Percentiles rank a stretch among this genome's conserved stretches.
These are phyloP conservation scores for Malus hybrid DNA, from an alignment of 331 rosid genomes.

Conservation along the genomic window DNA sequence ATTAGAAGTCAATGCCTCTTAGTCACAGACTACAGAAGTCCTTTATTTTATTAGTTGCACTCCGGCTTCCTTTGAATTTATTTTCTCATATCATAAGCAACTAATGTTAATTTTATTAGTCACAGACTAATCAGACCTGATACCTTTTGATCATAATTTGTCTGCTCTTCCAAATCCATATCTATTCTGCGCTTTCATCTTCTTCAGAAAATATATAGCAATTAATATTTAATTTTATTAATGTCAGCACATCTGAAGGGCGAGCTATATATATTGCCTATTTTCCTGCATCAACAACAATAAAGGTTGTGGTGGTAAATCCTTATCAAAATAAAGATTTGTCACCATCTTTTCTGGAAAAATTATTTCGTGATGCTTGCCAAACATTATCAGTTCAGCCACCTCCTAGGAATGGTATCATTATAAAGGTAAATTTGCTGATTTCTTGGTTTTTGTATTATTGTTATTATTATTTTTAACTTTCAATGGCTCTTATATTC, in stretches of 20 bases:
- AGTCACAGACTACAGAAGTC: not conserved
- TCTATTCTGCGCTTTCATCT: not conserved
- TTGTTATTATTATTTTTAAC: not conserved
- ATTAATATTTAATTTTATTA: conserved; percentile 10
- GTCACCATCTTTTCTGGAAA: conserved; percentile 66
- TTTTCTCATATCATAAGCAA: not conserved
- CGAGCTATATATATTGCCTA: conserved; percentile 71
- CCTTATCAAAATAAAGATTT: conserved; percentile 88
- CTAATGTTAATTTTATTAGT: no score
- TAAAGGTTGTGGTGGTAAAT: conserved; percentile 71
- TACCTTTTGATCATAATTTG: not conserved
- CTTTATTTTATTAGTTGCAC: not conserved
- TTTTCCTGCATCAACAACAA: conserved; percentile 64
- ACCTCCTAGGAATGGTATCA: conserved; percentile 49
- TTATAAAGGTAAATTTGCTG: conserved; percentile 45
- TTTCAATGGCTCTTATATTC: conserved; percentile 10
- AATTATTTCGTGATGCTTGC: conserved; percentile 79
- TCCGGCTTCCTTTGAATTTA: not conserved
- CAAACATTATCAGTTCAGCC: conserved; percentile 57
- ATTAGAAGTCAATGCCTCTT: not conserved
- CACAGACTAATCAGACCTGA: not conserved
- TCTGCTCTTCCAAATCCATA: not conserved
- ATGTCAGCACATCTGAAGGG: conserved; percentile 77
- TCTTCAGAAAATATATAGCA: not conserved
- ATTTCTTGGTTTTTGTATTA: not conserved